Percentiles rank a stretch among this genome's conserved stretches.
Evolutionary conservation across 768 basidiomycete species (phyloP).

Genomic region (Coprinellus aureogranulatus): DNA sequence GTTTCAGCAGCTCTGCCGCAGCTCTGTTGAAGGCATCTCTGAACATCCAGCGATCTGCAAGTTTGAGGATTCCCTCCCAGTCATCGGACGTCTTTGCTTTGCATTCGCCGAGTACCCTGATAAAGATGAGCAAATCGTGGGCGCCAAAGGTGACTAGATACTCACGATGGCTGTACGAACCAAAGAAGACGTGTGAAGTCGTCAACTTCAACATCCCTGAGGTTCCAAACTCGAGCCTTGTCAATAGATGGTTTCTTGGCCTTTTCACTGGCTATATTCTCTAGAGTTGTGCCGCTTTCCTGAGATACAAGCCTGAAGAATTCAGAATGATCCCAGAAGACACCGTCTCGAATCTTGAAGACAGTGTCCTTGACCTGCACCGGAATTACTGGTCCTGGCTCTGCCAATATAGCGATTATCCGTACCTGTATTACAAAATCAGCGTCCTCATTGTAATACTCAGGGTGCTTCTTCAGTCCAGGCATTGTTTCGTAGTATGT

Average conservation of each 20-base stretch:
- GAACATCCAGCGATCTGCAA: conserved; percentile 28
- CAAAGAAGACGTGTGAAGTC: conserved; percentile 13
- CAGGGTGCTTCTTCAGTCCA: not conserved
- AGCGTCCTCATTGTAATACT: conserved; percentile 9
- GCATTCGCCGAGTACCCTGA: conserved; percentile 12
- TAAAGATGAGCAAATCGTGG: not conserved
- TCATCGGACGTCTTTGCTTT: conserved; percentile 23
- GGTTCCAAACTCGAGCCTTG: conserved; percentile 4
- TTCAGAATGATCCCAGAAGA: conserved; percentile 7
- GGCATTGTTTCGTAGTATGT: not conserved
- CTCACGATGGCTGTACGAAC: conserved; percentile 10
- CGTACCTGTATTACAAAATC: conserved; percentile 9
- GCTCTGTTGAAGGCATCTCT: conserved; percentile 25
- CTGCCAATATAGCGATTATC: not conserved
- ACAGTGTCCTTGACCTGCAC: not conserved
- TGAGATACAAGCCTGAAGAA: conserved; percentile 3
- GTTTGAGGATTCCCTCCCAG: conserved; percentile 32
- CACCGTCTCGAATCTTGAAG: conserved; percentile 6
- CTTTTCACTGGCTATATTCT: not conserved
- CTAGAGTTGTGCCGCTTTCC: not conserved
- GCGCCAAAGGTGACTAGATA: not conserved
- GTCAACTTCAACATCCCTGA: conserved; percentile 5
- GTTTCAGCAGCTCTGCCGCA: conserved; percentile 22
- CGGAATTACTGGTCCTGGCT: too few species aligned
- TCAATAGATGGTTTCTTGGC: not conserved